Evolutionary conservation across 176 grass and related monocot genomes (phyloP).

Genomic region (Guadua angustifolia): DNA sequence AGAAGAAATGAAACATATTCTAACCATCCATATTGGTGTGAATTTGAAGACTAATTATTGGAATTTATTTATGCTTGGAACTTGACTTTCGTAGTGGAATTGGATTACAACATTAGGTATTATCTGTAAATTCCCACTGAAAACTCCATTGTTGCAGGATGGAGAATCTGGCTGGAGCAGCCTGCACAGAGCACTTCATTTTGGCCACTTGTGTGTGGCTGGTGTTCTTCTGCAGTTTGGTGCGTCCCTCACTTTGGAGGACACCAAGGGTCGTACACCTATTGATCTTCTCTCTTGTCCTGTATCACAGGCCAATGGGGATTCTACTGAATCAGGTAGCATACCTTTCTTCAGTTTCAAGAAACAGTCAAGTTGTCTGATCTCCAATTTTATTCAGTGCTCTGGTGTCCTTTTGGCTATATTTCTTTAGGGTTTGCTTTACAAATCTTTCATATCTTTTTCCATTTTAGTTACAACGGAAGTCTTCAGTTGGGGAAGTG

Average conservation of each 20-base stretch:
- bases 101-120: not conserved
- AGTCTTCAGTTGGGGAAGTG: conserved; percentile 99
- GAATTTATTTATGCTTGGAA: not conserved
- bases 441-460: conserved; percentile 31
- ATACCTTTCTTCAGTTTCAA: conserved; percentile 43
- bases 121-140: conserved; percentile 19
- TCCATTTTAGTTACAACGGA: conserved; percentile 84
- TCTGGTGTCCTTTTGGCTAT: conserved; percentile 29
- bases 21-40: not conserved
- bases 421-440: conserved; percentile 47
- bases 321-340: conserved; percentile 75
- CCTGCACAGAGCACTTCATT: conserved; percentile 95
- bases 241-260: conserved; percentile 85
- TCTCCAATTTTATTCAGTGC: conserved; percentile 25
- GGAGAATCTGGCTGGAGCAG: conserved; percentile 99
- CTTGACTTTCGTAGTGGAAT: conserved; percentile 24
- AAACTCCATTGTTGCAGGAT: conserved; percentile 61
- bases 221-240: conserved; percentile 82
- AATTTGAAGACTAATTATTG: not conserved
- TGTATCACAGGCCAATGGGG: conserved; percentile 69
- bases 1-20: not conserved
- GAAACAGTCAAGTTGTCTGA: conserved; percentile 16
- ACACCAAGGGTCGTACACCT: conserved; percentile 85
- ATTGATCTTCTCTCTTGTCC: conserved; percentile 88
- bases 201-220: conserved; percentile 84